These are phyloP conservation scores for Scheffersomyces lignicola DNA, from an alignment of 1,139 yeast species.

Conservation along the genomic window DNA sequence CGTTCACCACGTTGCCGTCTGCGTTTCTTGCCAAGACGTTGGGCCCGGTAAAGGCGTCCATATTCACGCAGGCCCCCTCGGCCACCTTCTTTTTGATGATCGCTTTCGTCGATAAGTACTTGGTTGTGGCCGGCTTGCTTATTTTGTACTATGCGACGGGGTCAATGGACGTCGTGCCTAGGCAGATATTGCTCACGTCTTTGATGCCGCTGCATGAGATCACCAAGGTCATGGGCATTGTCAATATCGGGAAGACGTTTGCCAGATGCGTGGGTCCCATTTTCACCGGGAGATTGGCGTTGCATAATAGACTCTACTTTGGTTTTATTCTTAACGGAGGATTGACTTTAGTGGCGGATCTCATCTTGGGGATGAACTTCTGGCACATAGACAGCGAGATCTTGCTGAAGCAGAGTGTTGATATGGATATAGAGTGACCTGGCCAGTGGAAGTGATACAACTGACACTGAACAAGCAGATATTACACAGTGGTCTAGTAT, in stretches of 20 bases:
- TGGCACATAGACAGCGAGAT: conserved; percentile 40
- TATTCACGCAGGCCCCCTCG: conserved; percentile 78
- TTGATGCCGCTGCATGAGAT: conserved; percentile 63
- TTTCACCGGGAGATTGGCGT: conserved; percentile 74
- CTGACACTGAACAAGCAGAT: too few species aligned
- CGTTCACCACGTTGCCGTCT: conserved; percentile 24
- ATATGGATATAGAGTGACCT: conserved; percentile 11
- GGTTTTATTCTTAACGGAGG: conserved; percentile 67
- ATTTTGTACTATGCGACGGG: conserved; percentile 55
- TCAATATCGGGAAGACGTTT: conserved; percentile 80
- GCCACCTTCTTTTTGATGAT: conserved; percentile 54
- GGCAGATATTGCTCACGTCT: conserved; percentile 75
- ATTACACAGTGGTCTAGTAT: too few species aligned
- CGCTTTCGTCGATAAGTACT: conserved; percentile 23
- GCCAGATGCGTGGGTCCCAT: conserved; percentile 83
- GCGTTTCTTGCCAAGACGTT: conserved; percentile 64
- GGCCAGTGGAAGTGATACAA: too few species aligned
- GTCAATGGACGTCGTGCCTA: conserved; percentile 89
- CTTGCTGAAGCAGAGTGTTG: conserved; percentile 21
- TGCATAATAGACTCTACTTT: conserved; percentile 44
- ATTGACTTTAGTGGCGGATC: conserved; percentile 49
- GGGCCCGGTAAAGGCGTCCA: conserved; percentile 80
- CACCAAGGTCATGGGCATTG: conserved; percentile 79
- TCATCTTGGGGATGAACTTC: conserved; percentile 41
- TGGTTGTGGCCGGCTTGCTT: conserved; percentile 50